Percentiles rank a stretch among this genome's conserved stretches.
phyloP scores from a whole-genome alignment of 73 alveolate species.

The Paramecium bursaria region DNA sequence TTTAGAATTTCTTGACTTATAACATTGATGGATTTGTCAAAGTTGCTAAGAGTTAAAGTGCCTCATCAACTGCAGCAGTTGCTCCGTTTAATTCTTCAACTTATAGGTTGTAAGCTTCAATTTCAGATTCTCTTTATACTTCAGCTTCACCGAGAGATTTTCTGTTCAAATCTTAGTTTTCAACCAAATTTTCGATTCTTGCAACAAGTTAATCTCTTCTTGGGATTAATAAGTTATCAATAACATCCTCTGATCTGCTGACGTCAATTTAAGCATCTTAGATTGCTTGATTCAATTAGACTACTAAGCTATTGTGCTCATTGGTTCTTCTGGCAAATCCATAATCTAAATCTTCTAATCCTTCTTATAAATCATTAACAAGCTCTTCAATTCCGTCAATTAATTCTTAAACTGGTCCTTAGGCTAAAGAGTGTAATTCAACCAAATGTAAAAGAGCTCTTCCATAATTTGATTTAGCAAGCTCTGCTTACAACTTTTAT shows the following conservation, averaged over 20 bases:
- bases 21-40: conserved; percentile 28
- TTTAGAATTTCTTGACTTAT: conserved; percentile 53
- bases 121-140: conserved; percentile 19
- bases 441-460: conserved; percentile 58
- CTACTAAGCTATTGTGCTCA: conserved; percentile 35
- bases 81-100: conserved; percentile 45
- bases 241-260: conserved; percentile 57
- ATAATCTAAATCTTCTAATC: conserved; percentile 24
- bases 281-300: conserved; percentile 2
- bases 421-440: conserved; percentile 56
- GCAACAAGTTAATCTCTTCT: conserved; percentile 38
- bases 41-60: conserved; percentile 11
- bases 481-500: conserved; percentile 32
- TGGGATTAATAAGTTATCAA: conserved; percentile 3
- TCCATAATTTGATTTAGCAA: conserved; percentile 38
- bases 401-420: conserved; percentile 51
- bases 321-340: conserved; percentile 41
- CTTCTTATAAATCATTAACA: conserved; percentile 41
- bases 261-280: conserved; percentile 40
- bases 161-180: conserved; percentile 27
- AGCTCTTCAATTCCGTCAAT: conserved; percentile 47
- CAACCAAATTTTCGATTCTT: conserved; percentile 10
- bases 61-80: conserved; percentile 57
- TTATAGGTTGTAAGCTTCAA: conserved; percentile 28
- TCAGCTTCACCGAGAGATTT: conserved; percentile 18